Evolutionary conservation across 2,329 filamentous ascomycete species (phyloP), one percentile per base, ranked within the genome.

Genomic region (Nigrospora sphaerica): DNA sequence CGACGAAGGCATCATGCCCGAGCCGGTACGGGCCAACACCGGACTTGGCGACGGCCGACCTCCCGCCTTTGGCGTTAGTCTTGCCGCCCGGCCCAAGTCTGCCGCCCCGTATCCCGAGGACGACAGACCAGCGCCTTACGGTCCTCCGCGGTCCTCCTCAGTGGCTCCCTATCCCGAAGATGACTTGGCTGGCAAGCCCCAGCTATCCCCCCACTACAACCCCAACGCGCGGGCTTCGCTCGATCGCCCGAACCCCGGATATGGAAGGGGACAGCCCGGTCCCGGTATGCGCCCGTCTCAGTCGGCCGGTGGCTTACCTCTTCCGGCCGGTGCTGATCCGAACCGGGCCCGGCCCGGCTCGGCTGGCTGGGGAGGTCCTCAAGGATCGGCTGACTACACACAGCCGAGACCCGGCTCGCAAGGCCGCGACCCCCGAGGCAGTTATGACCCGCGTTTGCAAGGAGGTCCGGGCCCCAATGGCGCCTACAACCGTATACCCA

Each of bases 21-120:
- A 77, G 41, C 70, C 72, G 2, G 69, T 72, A 16, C 65, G 68
- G 33, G 65, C 64, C 28, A 65, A 61, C 16, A 59, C 66, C 18
- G 59, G 13, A n/a, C n/a, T 62, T 35, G 57, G 61, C 37, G 57
- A 56, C 39, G 54, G 53, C 39, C 62, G 75, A 44, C 62, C 67
- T 12, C 70, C 77, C 9, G 75, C 76, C 6, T 81, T 80, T 52
- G 69, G 67, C 6, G 63, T 80, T 40, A 74, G 75, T 38, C 56
- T 78, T 7, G 68, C 76, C 43, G 55, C 62, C 31, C 71, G 79
- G 32, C 65, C 78, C 14, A 76, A 71, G 46, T 77, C 82, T 11
- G 72, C 77, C 18, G 81, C 81, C 2, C 86, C 86, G 1, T 90
- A 90, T 56, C 86, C 86, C 0, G 74, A 83, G 42, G 84, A 87